Base-by-base conservation (phyloP, 257 asterid species). In the Anisodus acutangulus region DNA sequence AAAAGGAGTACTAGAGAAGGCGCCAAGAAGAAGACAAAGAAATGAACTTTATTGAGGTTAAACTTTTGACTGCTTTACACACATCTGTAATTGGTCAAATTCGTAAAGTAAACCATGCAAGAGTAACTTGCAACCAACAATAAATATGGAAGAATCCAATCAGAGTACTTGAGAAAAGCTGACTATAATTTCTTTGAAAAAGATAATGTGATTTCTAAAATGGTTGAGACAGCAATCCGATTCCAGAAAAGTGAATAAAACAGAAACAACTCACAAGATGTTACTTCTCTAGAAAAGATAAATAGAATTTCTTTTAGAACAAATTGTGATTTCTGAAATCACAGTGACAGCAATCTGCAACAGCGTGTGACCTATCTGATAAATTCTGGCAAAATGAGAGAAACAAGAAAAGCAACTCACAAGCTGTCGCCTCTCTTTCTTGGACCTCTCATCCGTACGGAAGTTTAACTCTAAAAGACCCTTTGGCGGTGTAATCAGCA, bases 371-470 rank as follows among this genome's bases (percentile, higher is more conserved):
- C 64, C 64, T 15, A 78, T 78, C 53, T 26, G 45, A 13, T 37
- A 68, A 82, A 82, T 71, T 53, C 69, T 0, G 22, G 79, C 67
- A 51, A 51, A 82, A 66, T 49, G 16, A 49, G 51, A 37, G 51
- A 63, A 82, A 49, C 22, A 62, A 60, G 84, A 35, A 37, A 82
- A 82, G 4, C 39, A 43, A 51, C 99, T 96, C 91, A 96, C 99
- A 90, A 92, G 91, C 89, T 92, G 97, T 10, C 98, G 98, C 87
- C 99, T 96, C 90, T 96, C 98, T 92, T 94, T 96, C 93, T 96
- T 96, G 91, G 97, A 88, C 88, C 89, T 94, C 85, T 90, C 98
- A 85, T 93, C 90, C 70, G 93, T 43, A 82, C 97, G 97, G 66
- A 96, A 79, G 84, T 96, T 96, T 87, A 96, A 89, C 85, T 92